Evolutionary conservation across 2,329 filamentous ascomycete species (phyloP), one percentile per base, ranked within the genome.

Genomic region (Clonostachys chloroleuca): DNA sequence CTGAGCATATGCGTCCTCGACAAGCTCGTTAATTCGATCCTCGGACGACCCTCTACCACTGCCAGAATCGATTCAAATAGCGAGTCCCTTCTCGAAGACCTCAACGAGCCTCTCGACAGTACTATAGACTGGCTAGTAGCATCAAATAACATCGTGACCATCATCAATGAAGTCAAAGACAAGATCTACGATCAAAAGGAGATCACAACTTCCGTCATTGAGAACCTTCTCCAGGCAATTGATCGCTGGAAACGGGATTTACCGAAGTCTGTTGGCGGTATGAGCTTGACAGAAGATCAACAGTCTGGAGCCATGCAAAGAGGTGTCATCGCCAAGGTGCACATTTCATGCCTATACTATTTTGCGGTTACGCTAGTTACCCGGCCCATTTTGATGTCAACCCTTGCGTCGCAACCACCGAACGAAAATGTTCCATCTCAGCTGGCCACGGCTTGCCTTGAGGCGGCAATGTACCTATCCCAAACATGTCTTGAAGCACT

Each of bases 331-430:
- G 73, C 71, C 1, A 78, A 70, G 20, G 65, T 80, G 2, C 77
- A 81, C 47, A 70, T 83, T 6, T 74, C 77, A 1, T 81, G 78
- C 48, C 62, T 75, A 0, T 83, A 83, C 52, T 81, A 83, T 52
- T 79, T 81, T 47, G 75, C 77, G 0, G 75, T 82, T 1, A 81
- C 79, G 17, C 57, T 82, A 1, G 74, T 77, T 4, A 81, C 78
- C 0, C 66, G 79, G 2, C 79, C 78, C 0, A 74, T 82, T 30
- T 57, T 83, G 9, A 75, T 81, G 20, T 74, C 70, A 12, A 65
- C 69, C 4, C 58, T 81, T 2, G 72, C 72, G 5, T 55, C 70
- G 42, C 66, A 65, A 42, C 42, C 66, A 40, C 44, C 62, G 44
- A 44, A 56, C 47, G 34, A 59, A n/a, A 37, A 53, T n/a, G 48